Conservation (phyloP, 2,329 filamentous ascomycete genomes). For the Penicillium sp. region DNA sequence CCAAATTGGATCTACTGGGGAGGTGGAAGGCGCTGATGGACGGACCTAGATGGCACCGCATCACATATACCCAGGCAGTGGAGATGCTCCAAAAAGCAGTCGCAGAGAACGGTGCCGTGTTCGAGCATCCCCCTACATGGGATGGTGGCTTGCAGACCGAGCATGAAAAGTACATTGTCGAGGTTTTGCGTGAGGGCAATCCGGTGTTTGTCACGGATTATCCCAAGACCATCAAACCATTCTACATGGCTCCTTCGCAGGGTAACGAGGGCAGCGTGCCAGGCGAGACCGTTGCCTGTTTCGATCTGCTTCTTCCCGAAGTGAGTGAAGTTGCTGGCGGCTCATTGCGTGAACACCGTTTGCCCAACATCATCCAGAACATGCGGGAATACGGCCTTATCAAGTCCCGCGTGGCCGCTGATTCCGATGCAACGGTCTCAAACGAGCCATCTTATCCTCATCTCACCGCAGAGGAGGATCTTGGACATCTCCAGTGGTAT, state of each 20-base stretch:
- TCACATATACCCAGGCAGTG: constrained; percentile 83
- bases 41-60: constrained; percentile 70
- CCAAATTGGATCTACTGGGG: constrained; percentile 60
- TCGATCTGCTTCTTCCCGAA: constrained; percentile 85
- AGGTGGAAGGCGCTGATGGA: constrained; percentile 75
- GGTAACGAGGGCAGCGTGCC: constrained; percentile 17
- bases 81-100: constrained; percentile 67
- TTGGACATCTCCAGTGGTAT: constrained; percentile 78
- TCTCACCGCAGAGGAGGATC: constrained; percentile 46
- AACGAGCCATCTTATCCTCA: constrained; percentile 43
- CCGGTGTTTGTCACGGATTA: constrained; percentile 95
- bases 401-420: constrained; percentile 34
- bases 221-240: constrained; percentile 86
- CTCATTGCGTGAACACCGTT: constrained; percentile 84
- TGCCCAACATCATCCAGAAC: constrained; percentile 68
- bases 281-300: constrained; percentile 76
- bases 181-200: constrained; percentile 64
- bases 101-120: constrained; percentile 57
- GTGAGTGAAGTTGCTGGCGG: constrained; percentile 87
- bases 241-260: constrained; percentile 75
- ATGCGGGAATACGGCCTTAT: constrained; percentile 74
- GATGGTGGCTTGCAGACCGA: constrained; percentile 80
- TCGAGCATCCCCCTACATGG: constrained; percentile 74
- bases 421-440: constrained; percentile 27
- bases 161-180: constrained; percentile 88